Conservation (phyloP, 2,329 filamentous ascomycete genomes). For the Thielaviopsis musarum region DNA sequence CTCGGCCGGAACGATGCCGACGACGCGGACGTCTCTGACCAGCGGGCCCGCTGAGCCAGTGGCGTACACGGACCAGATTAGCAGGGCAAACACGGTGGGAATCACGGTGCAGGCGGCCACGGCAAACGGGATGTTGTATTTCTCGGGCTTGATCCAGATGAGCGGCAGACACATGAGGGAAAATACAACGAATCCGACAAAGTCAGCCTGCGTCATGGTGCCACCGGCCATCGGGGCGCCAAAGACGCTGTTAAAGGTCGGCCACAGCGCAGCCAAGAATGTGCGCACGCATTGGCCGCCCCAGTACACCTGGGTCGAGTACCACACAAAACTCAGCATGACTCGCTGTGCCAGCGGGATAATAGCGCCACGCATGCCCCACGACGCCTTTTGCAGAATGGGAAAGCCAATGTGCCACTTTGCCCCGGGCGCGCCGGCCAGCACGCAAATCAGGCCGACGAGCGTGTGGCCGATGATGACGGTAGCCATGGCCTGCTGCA, state of each 20-base stretch:
- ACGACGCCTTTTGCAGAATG: conserved; percentile 23
- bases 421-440: conserved; percentile 24
- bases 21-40: conserved; percentile 17
- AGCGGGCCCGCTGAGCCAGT: conserved; percentile 27
- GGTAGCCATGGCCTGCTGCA: conserved; percentile 26
- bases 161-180: conserved; percentile 27
- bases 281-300: conserved; percentile 19
- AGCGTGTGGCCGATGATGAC: conserved; percentile 27
- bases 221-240: conserved; percentile 22
- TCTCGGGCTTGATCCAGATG: conserved; percentile 31
- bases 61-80: conserved; percentile 28
- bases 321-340: conserved; percentile 34
- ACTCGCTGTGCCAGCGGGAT: conserved; percentile 27
- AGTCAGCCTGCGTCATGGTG: conserved; percentile 22
- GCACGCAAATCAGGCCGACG: conserved; percentile 25
- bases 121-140: conserved; percentile 28
- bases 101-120: conserved; percentile 28
- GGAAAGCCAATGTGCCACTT: conserved; percentile 27
- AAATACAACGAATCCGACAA: conserved; percentile 23
- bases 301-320: conserved; percentile 24
- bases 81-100: conserved; percentile 23
- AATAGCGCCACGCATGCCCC: conserved; percentile 25
- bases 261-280: conserved; percentile 28
- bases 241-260: conserved; percentile 24
- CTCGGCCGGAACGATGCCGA: conserved; percentile 14